These are phyloP conservation scores for Haplosporangium sp. DNA, from an alignment of 371 early-diverging fungal genomes.

Conservation along the genomic window DNA sequence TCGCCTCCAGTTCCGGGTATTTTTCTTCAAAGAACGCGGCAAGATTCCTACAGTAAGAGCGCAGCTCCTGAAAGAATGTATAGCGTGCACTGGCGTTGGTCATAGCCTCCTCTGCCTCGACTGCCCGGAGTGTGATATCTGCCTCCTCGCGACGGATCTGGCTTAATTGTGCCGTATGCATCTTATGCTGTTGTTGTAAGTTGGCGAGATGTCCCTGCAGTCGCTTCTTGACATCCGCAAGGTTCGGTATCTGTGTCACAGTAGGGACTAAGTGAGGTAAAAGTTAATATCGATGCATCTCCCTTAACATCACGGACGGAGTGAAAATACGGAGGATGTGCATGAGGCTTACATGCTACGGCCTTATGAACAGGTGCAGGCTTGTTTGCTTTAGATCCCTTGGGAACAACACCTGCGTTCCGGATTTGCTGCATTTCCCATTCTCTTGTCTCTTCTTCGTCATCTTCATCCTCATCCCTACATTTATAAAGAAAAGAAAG, in stretches of 20 bases:
- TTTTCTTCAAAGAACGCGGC: constrained; percentile 78
- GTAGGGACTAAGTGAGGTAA: constrained; percentile 63
- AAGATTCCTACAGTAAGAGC: constrained; percentile 68
- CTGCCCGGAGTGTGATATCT: constrained; percentile 44
- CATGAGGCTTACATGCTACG: constrained; percentile 28
- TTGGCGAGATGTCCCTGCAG: constrained; percentile 54
- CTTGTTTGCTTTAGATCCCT: constrained; percentile 44
- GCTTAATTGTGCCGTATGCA: constrained; percentile 60
- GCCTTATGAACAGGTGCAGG: constrained; percentile 45
- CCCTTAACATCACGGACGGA: neutral
- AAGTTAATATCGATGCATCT: neutral
- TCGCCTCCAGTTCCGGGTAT: constrained; percentile 70
- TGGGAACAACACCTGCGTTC: constrained; percentile 62
- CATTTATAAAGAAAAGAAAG: neutral
- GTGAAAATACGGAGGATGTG: neutral
- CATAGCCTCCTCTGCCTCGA: constrained; percentile 60
- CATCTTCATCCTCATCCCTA: constrained; percentile 61
- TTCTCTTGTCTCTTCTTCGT: constrained; percentile 70
- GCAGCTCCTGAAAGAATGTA: constrained; percentile 75
- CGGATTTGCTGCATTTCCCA: constrained; percentile 79
- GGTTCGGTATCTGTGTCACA: constrained; percentile 58
- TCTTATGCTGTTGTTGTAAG: constrained; percentile 54
- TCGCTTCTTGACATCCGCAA: constrained; percentile 60
- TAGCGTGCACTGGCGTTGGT: constrained; percentile 64
- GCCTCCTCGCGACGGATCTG: constrained; percentile 62